Evolutionary conservation across 768 basidiomycete species (phyloP), one percentile per base, ranked within the genome.

Genomic region (Mycena rebaudengoi): DNA sequence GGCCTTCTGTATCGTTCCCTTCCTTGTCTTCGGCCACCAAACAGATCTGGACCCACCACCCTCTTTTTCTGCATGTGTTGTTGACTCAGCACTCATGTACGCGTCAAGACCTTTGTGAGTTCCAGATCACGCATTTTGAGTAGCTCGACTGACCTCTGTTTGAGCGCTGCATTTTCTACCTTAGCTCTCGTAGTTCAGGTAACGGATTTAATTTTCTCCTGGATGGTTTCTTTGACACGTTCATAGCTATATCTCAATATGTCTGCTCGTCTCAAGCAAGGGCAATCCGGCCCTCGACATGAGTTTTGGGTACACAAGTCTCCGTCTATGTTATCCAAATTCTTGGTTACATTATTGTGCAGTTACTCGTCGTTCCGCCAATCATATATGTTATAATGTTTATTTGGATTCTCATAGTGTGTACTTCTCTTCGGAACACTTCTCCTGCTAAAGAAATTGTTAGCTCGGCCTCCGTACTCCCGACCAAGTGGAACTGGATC

Each of bases 71-170:
- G 5, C 35, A 33, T 64, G 62, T 26, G 49, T 46, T 29, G 20
- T 59, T 37, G 56, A 58, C 18, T 44, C 55, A 26, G 62, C 62
- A 14, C 11, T 64, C 23, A 64, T 64, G 62, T 64, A 64, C 35
- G 55, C 62, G 5, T 64, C 56, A 1, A 55, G 62, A 33, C 62
- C 62, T 14, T 46, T 54, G 62, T 64, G 41, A 44, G 50, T 2
- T 0, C 1, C 7, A 11, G 18, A n/a, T 4, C 7, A 20, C 10
- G 16, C 10, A 10, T 16, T 11, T 11, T 11, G 11, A 11, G 16
- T 18, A 41, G 14, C 5, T 58, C 18, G 23, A 45, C 12, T 18
- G 18, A 5, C 7, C 14, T 12, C 14, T n/a, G n/a, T n/a, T n/a
- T n/a, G n/a, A 64, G 62, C 23, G 62, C 56, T 11, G 62, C 14